Evolutionary conservation across 768 basidiomycete species (phyloP), one percentile per base, ranked within the genome.

Genomic region (Mycena crocata): DNA sequence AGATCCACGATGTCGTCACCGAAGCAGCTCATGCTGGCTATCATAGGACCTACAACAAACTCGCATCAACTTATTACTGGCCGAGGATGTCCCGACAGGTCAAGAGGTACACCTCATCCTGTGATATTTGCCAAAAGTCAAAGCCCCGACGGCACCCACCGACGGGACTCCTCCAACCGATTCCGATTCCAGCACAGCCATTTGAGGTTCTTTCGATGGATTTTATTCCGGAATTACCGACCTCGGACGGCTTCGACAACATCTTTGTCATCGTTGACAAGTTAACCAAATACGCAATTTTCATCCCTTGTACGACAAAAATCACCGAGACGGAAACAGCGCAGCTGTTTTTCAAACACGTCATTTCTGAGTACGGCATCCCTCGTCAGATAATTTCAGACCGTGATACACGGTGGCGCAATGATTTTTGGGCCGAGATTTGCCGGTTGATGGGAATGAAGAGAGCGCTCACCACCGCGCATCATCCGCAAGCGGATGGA

Each of bases 261-360:
- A 66, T 80, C 0, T 67, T 79, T 15, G 79, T 81, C 0, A 72
- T 85, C 1, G 78, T 84, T 77, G 75, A n/a, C n/a, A n/a, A n/a
- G n/a, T n/a, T n/a, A n/a, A n/a, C n/a, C n/a, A n/a, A n/a, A n/a
- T n/a, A n/a, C 68, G 79, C 69, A 0, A 75, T 80, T 19, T 83
- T 85, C 69, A 76, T 84, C 23, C 81, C 83, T 3, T 63, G 71
- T 37, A 60, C 62, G 21, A 71, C 75, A 7, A 71, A 35, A 0
- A 70, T 79, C 28, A 71, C 66, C 6, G 67, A 80, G 5, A 31
- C 32, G 2, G 76, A 58, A 32, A 58, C 64, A 19, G 64, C 64
- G 5, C 15, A 59, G 34, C 28, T 65, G 3, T 58, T 65, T 37
- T 65, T 65, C 48, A 45, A 59, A 49, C 57, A 58, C 19, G 46